These are phyloP conservation scores for Aureobasidium namibiae DNA, from an alignment of 2,329 filamentous ascomycete species.

Conservation along the genomic window DNA sequence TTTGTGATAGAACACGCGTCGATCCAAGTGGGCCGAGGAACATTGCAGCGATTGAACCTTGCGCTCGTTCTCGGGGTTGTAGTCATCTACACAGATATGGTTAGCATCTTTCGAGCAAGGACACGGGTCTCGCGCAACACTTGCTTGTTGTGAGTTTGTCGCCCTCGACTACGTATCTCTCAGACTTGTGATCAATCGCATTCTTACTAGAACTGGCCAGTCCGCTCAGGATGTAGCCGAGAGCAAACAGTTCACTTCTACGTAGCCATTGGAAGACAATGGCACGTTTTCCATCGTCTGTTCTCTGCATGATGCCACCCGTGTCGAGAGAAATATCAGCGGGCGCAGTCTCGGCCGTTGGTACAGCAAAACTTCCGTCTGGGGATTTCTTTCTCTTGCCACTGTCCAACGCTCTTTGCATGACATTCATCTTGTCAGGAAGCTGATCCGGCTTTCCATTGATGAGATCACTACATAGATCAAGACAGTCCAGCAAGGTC, in stretches of 20 bases:
- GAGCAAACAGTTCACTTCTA: constrained; percentile 49
- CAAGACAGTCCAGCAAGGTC: constrained; percentile 57
- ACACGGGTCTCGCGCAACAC: background rate
- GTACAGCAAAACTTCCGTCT: constrained; percentile 33
- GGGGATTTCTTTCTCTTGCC: constrained; percentile 24
- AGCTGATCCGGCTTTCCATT: constrained; percentile 52
- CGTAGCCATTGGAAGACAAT: constrained; percentile 54
- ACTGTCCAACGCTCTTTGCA: constrained; percentile 57
- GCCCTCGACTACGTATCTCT: constrained; percentile 51
- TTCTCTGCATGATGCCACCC: constrained; percentile 36
- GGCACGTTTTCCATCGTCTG: constrained; percentile 29
- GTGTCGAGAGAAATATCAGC: constrained; percentile 32
- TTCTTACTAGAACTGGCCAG: constrained; percentile 49
- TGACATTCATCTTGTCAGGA: constrained; percentile 50
- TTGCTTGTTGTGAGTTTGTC: constrained; percentile 42
- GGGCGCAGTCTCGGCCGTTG: constrained; percentile 29
- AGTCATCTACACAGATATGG: background rate
- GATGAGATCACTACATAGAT: constrained; percentile 61
- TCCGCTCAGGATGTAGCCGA: constrained; percentile 53
- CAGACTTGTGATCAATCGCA: constrained; percentile 45
- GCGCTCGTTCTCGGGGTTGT: constrained; percentile 4
- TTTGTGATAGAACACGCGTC: constrained; percentile 58
- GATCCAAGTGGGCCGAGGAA: constrained; percentile 44
- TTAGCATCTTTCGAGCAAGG: background rate
- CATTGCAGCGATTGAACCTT: constrained; percentile 19